phyloP scores from a whole-genome alignment of 1,284 basidiomycete species.

The Fomes fomentarius region DNA sequence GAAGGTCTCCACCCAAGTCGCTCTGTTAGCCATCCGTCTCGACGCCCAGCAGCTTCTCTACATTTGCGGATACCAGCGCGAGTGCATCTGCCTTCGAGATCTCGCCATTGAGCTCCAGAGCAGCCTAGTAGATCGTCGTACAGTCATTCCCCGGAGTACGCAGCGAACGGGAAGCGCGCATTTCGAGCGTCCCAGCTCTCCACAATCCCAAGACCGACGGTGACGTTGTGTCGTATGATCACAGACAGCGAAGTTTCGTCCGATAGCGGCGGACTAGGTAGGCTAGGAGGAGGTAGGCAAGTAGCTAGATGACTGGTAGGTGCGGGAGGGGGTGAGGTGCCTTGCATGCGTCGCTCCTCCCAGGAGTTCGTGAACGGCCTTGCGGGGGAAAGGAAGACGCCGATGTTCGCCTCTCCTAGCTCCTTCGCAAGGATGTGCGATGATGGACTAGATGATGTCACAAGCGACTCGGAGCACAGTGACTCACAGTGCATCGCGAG shows the following conservation, averaged over 20 bases:
- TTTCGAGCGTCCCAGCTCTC: slow-evolving; percentile 68
- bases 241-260: slow-evolving; percentile 55
- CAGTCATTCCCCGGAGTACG: slow-evolving; percentile 39
- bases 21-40: slow-evolving; percentile 31
- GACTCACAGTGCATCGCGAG: slow-evolving; percentile 51
- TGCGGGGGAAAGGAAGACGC: slow-evolving; percentile 69
- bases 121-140: slow-evolving; percentile 12
- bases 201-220: slow-evolving; percentile 66
- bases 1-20: slow-evolving; percentile 50
- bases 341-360: slow-evolving; percentile 69
- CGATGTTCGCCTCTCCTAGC: slow-evolving; percentile 66
- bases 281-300: slow-evolving; percentile 39
- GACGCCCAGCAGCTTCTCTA: slow-evolving; percentile 70
- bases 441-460: slow-evolving; percentile 75
- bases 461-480: too few relatives aligned
- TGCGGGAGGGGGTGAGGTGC: not conserved
- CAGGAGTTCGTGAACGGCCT: slow-evolving; percentile 68
- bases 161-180: slow-evolving; percentile 69
- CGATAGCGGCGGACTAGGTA: slow-evolving; percentile 73
- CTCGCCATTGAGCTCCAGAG: slow-evolving; percentile 34
- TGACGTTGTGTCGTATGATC: slow-evolving; percentile 65
- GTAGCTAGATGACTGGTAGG: slow-evolving; percentile 5
- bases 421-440: slow-evolving; percentile 76
- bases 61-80: slow-evolving; percentile 59
- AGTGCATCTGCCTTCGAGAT: slow-evolving; percentile 58